A percentile compares a stretch with the other conserved stretches of the same genome.
phyloP scores from a whole-genome alignment of 306 rosid genomes.

The Ochetophila trinervis region DNA sequence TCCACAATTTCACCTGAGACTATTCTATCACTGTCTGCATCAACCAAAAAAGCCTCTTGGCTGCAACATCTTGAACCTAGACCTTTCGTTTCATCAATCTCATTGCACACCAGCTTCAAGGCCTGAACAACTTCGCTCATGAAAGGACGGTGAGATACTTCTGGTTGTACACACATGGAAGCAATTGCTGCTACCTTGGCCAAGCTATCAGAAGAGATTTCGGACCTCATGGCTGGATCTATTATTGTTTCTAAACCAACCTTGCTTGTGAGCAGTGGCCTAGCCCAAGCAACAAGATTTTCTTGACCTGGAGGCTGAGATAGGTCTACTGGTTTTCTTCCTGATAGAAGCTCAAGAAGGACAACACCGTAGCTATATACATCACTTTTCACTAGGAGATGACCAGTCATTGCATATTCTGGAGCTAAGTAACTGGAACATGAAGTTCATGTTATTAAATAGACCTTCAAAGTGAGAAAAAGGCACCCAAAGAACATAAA shows the following conservation, averaged over 20 bases:
- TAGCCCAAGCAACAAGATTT: constrained; percentile 83
- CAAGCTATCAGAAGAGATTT: constrained; percentile 46
- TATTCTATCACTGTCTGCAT: constrained; percentile 27
- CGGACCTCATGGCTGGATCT: constrained; percentile 57
- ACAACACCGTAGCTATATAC: constrained; percentile 98
- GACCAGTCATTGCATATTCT: constrained; percentile 98
- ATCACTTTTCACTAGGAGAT: constrained; percentile 93
- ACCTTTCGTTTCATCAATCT: constrained; percentile 56
- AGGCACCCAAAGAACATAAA: not conserved
- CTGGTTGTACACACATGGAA: constrained; percentile 97
- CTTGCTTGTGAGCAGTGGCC: constrained; percentile 80
- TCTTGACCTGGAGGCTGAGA: constrained; percentile 94
- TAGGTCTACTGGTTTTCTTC: constrained; percentile 92
- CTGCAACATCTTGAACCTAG: constrained; percentile 43
- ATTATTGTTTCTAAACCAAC: constrained; percentile 68
- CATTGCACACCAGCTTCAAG: constrained; percentile 84
- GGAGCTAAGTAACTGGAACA: constrained; percentile 90
- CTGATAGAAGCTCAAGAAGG: constrained; percentile 88
- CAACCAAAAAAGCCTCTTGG: constrained; percentile 38
- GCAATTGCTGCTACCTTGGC: constrained; percentile 95
- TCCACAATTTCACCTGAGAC: constrained; percentile 24
- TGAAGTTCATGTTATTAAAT: constrained; percentile 5
- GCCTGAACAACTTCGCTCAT: constrained; percentile 99
- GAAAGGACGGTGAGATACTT: constrained; percentile 89
- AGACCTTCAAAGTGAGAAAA: not conserved